These are phyloP conservation scores for Fusarium chuoi DNA, from an alignment of 2,329 filamentous ascomycete species.

Conservation along the genomic window DNA sequence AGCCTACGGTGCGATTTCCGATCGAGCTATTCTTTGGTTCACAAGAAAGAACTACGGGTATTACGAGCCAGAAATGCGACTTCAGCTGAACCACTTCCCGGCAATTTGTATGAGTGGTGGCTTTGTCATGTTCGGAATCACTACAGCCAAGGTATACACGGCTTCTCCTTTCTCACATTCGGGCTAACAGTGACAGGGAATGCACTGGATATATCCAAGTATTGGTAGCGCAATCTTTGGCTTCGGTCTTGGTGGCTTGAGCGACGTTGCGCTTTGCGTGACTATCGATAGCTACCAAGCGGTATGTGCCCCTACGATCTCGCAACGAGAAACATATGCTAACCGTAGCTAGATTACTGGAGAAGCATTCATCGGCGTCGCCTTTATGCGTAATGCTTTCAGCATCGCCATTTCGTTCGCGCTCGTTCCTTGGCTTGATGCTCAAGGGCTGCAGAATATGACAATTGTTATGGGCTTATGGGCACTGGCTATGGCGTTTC, in stretches of 20 bases:
- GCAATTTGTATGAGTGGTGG: slow-evolving; percentile 47
- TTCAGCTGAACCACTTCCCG: slow-evolving; percentile 45
- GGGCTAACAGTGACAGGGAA: no score
- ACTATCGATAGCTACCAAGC: slow-evolving; percentile 48
- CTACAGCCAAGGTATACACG: slow-evolving; percentile 45
- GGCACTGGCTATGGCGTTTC: slow-evolving; percentile 3
- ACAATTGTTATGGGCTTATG: slow-evolving; percentile 21
- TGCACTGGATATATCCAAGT: slow-evolving; percentile 53
- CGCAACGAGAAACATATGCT: background rate
- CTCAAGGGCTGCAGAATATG: slow-evolving; percentile 24
- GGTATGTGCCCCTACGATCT: background rate
- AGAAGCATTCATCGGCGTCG: slow-evolving; percentile 20
- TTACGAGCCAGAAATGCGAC: slow-evolving; percentile 56
- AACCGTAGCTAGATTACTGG: background rate
- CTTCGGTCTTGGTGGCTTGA: slow-evolving; percentile 49
- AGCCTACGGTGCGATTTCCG: slow-evolving; percentile 50
- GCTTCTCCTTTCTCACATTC: no score
- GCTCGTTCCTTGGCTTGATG: slow-evolving; percentile 21
- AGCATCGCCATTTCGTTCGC: slow-evolving; percentile 30
- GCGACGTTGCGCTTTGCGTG: slow-evolving; percentile 48
- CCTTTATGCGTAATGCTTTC: slow-evolving; percentile 17
- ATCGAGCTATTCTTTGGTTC: slow-evolving; percentile 50
- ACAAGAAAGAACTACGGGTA: slow-evolving; percentile 51
- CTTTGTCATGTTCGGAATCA: slow-evolving; percentile 51
- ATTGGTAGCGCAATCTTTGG: slow-evolving; percentile 49